These are phyloP conservation scores for Melampsora abietis-canadensis DNA, from an alignment of 1,284 basidiomycete species.

Conservation along the genomic window DNA sequence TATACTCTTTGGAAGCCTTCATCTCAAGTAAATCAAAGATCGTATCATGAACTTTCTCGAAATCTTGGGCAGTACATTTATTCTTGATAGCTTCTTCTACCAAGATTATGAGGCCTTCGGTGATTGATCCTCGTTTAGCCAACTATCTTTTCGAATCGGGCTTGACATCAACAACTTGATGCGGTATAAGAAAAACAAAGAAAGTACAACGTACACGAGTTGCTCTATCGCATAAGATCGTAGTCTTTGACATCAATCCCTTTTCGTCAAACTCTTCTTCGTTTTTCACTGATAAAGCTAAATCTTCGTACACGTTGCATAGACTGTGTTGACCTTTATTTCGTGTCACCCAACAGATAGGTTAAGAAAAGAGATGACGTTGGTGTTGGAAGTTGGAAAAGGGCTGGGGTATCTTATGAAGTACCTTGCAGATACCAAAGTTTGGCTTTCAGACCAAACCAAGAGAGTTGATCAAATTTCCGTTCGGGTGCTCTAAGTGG, in stretches of 20 bases:
- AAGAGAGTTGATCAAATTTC: slow-evolving; percentile 33
- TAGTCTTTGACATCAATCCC: slow-evolving; percentile 31
- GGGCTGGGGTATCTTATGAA: background rate
- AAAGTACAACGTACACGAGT: slow-evolving; percentile 1
- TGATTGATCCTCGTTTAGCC: slow-evolving; percentile 21
- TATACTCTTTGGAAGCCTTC: slow-evolving; percentile 27
- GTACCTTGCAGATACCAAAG: slow-evolving; percentile 40
- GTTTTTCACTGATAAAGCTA: slow-evolving; percentile 19
- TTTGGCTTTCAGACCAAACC: slow-evolving; percentile 42
- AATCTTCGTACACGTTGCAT: slow-evolving; percentile 42
- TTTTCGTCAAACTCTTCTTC: background rate
- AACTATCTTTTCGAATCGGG: background rate
- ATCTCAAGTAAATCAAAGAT: slow-evolving; percentile 22
- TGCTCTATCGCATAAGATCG: slow-evolving; percentile 31
- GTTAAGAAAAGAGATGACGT: background rate
- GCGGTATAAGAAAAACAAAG: background rate
- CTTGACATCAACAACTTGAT: background rate
- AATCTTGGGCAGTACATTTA: slow-evolving; percentile 16
- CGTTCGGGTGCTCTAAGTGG: background rate
- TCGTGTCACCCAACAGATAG: background rate
- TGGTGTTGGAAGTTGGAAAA: background rate
- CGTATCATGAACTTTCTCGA: slow-evolving; percentile 22
- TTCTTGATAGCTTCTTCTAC: slow-evolving; percentile 7
- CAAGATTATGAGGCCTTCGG: slow-evolving; percentile 16
- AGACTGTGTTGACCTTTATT: slow-evolving; percentile 24